Conservation (phyloP, 176 grass and related monocot genomes). For the Raddia distichophylla region DNA sequence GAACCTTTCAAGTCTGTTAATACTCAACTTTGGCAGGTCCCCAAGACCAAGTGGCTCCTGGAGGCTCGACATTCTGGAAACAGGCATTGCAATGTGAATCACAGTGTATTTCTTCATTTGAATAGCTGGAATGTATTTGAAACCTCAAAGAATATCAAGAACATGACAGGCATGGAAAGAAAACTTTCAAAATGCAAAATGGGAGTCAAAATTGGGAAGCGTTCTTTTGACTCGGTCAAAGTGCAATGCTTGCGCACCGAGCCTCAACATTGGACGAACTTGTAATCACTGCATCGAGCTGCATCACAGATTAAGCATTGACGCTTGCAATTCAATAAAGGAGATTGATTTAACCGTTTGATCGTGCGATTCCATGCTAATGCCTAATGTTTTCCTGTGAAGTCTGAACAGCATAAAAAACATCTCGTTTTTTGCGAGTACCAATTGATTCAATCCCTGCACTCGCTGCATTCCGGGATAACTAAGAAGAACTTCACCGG, state of each 20-base stretch:
- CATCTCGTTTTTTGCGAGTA: not conserved
- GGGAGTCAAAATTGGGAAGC: not conserved
- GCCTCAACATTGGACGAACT: not conserved
- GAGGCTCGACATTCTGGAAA: conserved; percentile 77
- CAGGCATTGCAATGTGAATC: not conserved
- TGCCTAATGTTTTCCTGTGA: too few relatives aligned
- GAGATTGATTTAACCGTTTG: not conserved
- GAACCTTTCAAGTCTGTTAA: conserved; percentile 69
- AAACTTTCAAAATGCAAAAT: not conserved
- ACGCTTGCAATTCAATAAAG: not conserved
- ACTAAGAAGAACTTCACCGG: not conserved
- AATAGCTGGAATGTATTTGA: not conserved
- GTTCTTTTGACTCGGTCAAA: not conserved
- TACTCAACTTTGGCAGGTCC: conserved; percentile 74
- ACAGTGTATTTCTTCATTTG: not conserved
- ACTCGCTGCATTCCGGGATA: not conserved
- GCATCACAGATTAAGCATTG: not conserved
- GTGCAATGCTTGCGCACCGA: not conserved
- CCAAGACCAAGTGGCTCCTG: conserved; percentile 76
- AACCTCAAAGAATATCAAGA: not conserved
- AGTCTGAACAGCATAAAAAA: not conserved
- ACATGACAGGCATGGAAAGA: not conserved
- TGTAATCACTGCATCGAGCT: not conserved
- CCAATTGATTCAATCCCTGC: not conserved
- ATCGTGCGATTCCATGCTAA: not conserved